Evolutionary conservation across 495 filamentous ascomycete species (phyloP), one percentile per base, ranked within the genome.

Genomic region (Xylaria venustula): DNA sequence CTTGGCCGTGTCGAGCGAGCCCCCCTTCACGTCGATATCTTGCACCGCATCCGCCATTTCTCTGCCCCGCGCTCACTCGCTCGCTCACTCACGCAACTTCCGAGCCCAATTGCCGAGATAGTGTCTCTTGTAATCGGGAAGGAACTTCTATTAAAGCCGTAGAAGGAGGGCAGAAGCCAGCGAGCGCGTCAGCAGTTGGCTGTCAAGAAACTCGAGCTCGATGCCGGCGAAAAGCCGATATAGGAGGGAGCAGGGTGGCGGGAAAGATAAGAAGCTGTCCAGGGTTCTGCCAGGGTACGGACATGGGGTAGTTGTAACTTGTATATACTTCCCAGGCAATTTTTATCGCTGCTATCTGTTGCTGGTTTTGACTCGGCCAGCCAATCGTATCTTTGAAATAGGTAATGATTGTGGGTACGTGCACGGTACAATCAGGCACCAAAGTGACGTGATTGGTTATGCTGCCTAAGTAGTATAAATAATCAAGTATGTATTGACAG

Each of bases 1-100:
- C 79, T 99, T 99, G 66, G 88, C 70, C n/a, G 91, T 91, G 66
- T 79, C 76, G 53, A 72, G 60, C 45, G 68, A 73, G 22, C 65
- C 58, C 60, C 64, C 71, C 41, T 69, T 70, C 37, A 66, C 58
- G 20, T 75, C 73, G 47, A 77, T 51, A 46, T 77, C 75, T 58
- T 71, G 71, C 30, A 64, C 71, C n/a, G 73, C 64, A 64, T 78
- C 77, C 48, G 69, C 75, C 77, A 79, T 79, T 58, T 41, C 64
- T 46, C 61, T 55, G 61, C 52, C 46, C 52, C 46, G 26, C 34
- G 51, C 44, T 41, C 52, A 15, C 52, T 28, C 52, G 15, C 19
- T 54, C 51, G 3, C 30, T 53, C 34, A 9, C 54, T 54, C 32
- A 20, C 53, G 22, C 53, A 55, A 41, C 42, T 57, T 23, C 25